Conservation (phyloP, 2,329 filamentous ascomycete genomes). For the Colletotrichum sp. region DNA sequence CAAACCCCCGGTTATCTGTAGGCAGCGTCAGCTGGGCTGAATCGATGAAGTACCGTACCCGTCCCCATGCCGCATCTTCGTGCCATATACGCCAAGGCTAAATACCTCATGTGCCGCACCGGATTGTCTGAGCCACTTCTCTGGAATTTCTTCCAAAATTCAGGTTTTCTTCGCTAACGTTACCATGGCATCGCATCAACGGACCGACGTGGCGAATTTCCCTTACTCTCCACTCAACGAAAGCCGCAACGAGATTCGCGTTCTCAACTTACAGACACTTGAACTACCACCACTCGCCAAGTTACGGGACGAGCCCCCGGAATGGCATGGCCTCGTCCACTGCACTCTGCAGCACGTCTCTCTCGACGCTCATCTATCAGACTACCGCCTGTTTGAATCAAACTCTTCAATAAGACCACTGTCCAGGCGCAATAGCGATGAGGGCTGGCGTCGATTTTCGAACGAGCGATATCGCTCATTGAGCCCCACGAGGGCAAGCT, state of each 20-base stretch:
- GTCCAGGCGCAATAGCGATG: conserved; percentile 2
- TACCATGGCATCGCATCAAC: background rate
- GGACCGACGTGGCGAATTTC: background rate
- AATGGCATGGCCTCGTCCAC: conserved; percentile 11
- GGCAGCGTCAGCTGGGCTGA: background rate
- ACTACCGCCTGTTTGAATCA: background rate
- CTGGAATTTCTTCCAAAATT: background rate
- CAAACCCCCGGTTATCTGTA: background rate
- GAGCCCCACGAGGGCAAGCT: background rate
- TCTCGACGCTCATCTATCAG: background rate
- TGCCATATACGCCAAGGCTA: background rate
- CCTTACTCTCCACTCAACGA: background rate
- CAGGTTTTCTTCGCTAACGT: background rate
- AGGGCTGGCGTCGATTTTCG: conserved; percentile 2
- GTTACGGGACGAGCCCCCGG: background rate
- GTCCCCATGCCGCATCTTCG: background rate
- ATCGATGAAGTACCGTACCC: background rate
- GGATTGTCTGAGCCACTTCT: background rate
- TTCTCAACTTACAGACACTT: conserved; percentile 1
- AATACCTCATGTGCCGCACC: background rate
- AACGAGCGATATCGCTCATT: conserved; percentile 4
- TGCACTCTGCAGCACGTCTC: conserved; percentile 6
- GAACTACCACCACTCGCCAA: conserved; percentile 3
- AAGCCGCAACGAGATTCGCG: background rate
- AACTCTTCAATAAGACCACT: background rate